phyloP scores from a whole-genome alignment of 768 basidiomycete species.

The Brasilioporus rufonigricans region DNA sequence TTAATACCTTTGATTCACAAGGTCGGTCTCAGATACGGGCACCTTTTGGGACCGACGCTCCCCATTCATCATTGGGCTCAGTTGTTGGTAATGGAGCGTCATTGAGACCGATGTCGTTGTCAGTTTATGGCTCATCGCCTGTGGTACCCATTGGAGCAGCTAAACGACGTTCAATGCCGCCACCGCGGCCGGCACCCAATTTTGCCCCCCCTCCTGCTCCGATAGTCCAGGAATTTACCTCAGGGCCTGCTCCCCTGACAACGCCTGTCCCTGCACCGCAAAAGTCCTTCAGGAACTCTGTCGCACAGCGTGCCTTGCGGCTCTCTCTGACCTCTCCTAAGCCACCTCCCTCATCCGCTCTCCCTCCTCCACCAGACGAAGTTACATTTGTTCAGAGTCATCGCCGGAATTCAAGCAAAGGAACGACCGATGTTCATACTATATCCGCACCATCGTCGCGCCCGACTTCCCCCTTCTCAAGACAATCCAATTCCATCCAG shows the following conservation, averaged over 20 bases:
- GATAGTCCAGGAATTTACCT: slow-evolving; percentile 18
- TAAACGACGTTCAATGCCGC: slow-evolving; percentile 65
- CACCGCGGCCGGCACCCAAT: slow-evolving; percentile 70
- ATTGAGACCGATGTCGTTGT: slow-evolving; percentile 24
- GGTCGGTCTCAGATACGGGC: slow-evolving; percentile 10
- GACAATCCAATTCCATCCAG: slow-evolving; percentile 24
- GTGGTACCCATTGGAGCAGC: slow-evolving; percentile 25
- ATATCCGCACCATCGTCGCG: slow-evolving; percentile 49
- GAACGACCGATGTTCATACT: slow-evolving; percentile 32
- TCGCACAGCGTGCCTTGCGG: slow-evolving; percentile 55
- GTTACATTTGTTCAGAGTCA: slow-evolving; percentile 24
- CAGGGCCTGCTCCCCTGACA: slow-evolving; percentile 2
- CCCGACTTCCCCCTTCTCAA: slow-evolving; percentile 36
- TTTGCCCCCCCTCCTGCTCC: slow-evolving; percentile 71
- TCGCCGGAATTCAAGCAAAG: slow-evolving; percentile 35
- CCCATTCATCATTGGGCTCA: slow-evolving; percentile 12
- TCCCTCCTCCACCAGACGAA: slow-evolving; percentile 73
- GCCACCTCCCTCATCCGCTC: slow-evolving; percentile 54
- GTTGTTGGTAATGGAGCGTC: slow-evolving; percentile 1
- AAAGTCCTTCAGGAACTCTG: slow-evolving; percentile 52
- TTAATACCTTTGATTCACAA: slow-evolving; percentile 43
- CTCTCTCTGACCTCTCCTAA: slow-evolving; percentile 62
- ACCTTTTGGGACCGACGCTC: slow-evolving; percentile 5
- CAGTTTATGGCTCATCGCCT: slow-evolving; percentile 10
- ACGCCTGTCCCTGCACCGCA: slow-evolving; percentile 12